Conservation (phyloP, 2,329 filamentous ascomycete genomes). For the Xylaria sp. region DNA sequence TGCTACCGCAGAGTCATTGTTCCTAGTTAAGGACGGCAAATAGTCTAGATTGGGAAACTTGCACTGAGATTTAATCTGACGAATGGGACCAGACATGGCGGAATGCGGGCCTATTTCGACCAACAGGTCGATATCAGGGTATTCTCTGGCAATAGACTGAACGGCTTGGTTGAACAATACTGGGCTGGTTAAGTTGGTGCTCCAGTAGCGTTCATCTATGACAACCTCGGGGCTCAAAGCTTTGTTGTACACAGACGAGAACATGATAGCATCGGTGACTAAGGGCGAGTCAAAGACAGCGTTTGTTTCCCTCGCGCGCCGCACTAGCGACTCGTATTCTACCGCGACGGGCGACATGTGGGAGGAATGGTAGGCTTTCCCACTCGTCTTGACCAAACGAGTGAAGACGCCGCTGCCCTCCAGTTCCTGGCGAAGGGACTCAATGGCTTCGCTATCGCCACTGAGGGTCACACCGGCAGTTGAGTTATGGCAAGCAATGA, state of each 20-base stretch:
- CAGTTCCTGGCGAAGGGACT: rapidly evolving
- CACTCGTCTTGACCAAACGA: neutral
- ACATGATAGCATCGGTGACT: too few relatives aligned
- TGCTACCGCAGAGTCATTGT: neutral
- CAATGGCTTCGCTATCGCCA: neutral
- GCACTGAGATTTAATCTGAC: neutral
- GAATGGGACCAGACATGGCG: neutral
- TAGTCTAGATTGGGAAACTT: neutral
- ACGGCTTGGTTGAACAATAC: neutral
- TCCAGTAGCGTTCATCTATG: too few relatives aligned
- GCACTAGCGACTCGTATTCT: too few relatives aligned
- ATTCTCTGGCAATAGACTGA: neutral
- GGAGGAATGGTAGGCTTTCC: too few relatives aligned
- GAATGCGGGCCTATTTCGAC: neutral
- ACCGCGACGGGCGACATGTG: too few relatives aligned
- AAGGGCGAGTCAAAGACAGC: too few relatives aligned
- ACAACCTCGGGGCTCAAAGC: too few relatives aligned
- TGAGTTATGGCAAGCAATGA: neutral
- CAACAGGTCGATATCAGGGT: neutral
- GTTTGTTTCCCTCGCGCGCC: too few relatives aligned
- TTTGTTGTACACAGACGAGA: too few relatives aligned
- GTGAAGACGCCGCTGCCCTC: neutral
- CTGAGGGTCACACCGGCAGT: neutral
- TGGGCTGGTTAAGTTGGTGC: neutral
- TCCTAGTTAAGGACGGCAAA: neutral